Evolutionary conservation across 2,329 filamentous ascomycete species (phyloP), one percentile per base, ranked within the genome.

Genomic region (Colletotrichum magnum): DNA sequence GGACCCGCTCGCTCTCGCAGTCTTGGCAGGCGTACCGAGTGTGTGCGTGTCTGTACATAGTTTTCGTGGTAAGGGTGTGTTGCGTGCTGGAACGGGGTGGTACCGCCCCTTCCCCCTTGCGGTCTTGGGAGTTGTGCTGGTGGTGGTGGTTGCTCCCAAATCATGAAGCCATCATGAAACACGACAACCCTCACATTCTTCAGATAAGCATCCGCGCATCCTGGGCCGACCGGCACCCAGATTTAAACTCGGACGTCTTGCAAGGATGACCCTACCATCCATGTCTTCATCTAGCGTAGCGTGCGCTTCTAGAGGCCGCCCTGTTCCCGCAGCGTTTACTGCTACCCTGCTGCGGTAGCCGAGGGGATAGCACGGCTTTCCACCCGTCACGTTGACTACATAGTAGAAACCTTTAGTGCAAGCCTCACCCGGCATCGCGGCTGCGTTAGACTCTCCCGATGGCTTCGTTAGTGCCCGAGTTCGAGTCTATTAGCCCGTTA

Each of bases 111-210:
- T n/a, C 15, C 26, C 26, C 41, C 15, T 47, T 16, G 43, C 16
- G 21, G 58, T 45, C 47, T 18, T 56, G 32, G 50, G 64, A 39
- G 7, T 36, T 7, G 18, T 18, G 18, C 18, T 18, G 7, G 32
- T 36, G 32, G 32, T 36, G 32, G 32, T 10, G 2, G 32, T 45
- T 64, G 45, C 50, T 57, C 65, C 64, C 65, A 64, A 64, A 59
- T 70, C 60, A 58, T 72, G 70, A 72, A 72, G 70, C 70, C 68
- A 52, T 71, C 60, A 64, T 72, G 70, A 72, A 72, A 72, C 70
- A 64, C 60, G 48, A 50, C 47, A 69, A 60, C 62, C 66, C 62
- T 69, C 66, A 66, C 66, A 57, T 50, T 50, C 36, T 66, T 60
- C 66, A 69, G 62, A 69, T 69, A 66, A 66, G 36, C 66, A 57